Percentiles rank a stretch among this genome's conserved stretches.
Evolutionary conservation across 805 yeast genomes (phyloP).

Genomic region (Cyberlindnera xishuangbannaensis): DNA sequence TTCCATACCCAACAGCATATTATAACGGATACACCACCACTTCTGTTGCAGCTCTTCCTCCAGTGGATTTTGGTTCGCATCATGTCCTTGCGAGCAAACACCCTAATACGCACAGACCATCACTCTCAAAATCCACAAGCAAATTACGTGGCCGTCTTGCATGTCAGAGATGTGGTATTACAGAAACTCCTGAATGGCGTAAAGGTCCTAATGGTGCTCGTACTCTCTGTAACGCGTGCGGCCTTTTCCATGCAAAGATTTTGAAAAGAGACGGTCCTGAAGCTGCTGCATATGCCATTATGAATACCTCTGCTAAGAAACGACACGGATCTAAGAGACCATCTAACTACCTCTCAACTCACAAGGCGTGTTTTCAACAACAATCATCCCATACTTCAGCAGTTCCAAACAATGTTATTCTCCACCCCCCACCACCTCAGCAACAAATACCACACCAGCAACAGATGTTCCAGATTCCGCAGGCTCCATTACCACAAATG

Average conservation of each 20-base stretch:
- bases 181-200: conserved; percentile 78
- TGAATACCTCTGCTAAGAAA: conserved; percentile 7
- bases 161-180: conserved; percentile 46
- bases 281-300: conserved; percentile 23
- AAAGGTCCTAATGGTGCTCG: conserved; percentile 74
- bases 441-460: not conserved
- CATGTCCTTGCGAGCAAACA: no score
- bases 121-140: not conserved
- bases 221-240: conserved; percentile 80
- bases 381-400: no score
- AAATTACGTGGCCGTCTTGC: conserved; percentile 9
- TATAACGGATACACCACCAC: conserved; percentile 5
- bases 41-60: no score
- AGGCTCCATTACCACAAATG: no score
- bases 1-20: not conserved
- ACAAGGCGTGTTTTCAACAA: no score
- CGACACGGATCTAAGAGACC: conserved; percentile 1
- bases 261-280: conserved; percentile 37
- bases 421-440: not conserved
- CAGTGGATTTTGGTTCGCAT: no score
- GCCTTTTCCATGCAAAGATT: conserved; percentile 65
- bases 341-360: no score
- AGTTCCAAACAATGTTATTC: no score
- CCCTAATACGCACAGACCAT: not conserved
- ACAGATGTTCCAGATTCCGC: not conserved